A percentile compares a stretch with the other conserved stretches of the same genome.
Evolutionary conservation across 1,139 yeast species (phyloP).

Genomic region (Candida sp.): DNA sequence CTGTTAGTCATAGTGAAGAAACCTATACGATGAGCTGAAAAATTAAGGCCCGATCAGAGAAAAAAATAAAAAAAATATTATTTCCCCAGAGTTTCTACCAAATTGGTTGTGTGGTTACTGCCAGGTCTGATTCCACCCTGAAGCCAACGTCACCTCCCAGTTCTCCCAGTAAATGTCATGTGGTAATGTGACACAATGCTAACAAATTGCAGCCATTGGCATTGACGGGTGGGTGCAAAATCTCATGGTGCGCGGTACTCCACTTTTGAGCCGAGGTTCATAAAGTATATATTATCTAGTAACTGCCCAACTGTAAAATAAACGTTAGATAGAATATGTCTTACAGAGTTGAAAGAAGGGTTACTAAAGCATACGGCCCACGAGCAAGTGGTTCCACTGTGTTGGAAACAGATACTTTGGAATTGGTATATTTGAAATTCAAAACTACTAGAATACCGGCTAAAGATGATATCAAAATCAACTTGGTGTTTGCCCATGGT

Average conservation of each 20-base stretch:
- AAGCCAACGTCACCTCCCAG: too few relatives aligned
- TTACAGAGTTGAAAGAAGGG: conserved; percentile 22
- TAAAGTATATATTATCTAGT: too few relatives aligned
- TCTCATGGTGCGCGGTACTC: not conserved
- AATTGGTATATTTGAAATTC: conserved; percentile 35
- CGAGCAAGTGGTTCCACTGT: conserved; percentile 31
- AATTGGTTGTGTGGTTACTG: too few relatives aligned
- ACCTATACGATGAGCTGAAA: not conserved
- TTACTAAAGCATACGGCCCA: conserved; percentile 27
- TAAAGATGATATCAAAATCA: conserved; percentile 28
- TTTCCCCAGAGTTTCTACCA: not conserved
- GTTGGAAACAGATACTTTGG: conserved; percentile 22
- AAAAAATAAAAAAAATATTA: too few relatives aligned
- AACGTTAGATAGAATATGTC: conserved; percentile 1
- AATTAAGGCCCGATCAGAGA: not conserved
- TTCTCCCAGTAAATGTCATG: too few relatives aligned
- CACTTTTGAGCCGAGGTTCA: not conserved
- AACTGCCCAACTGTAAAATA: not conserved
- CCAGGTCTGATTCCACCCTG: too few relatives aligned
- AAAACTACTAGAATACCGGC: conserved; percentile 17
- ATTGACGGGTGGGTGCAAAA: not conserved
- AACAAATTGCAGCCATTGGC: not conserved
- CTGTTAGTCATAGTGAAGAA: conserved; percentile 9
- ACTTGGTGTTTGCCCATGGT: conserved; percentile 64
- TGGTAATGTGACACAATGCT: not conserved